Evolutionary conservation across 2,329 filamentous ascomycete genomes (phyloP).

Genomic region (Penicillium sp.): DNA sequence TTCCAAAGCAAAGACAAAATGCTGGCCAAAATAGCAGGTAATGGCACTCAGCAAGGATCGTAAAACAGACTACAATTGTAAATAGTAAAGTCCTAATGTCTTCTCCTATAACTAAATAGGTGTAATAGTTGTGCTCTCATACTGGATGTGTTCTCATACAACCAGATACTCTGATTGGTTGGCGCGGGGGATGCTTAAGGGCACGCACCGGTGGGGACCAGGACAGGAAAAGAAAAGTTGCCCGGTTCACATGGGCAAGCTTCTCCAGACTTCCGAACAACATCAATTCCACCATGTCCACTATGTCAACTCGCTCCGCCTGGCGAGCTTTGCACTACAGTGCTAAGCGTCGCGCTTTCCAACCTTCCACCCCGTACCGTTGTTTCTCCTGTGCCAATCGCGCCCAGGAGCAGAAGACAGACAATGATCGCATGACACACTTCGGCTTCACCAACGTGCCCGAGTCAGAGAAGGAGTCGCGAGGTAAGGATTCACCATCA

Average conservation of each 20-base stretch:
- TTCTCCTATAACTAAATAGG: not conserved
- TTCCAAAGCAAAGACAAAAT: not conserved
- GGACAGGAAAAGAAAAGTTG: slow-evolving; percentile 20
- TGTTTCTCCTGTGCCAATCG: slow-evolving; percentile 52
- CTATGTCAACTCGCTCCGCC: slow-evolving; percentile 35
- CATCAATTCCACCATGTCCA: slow-evolving; percentile 9
- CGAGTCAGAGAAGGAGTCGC: slow-evolving; percentile 71
- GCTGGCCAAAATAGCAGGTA: too few relatives aligned
- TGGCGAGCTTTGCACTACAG: slow-evolving; percentile 39
- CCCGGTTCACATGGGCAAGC: slow-evolving; percentile 3
- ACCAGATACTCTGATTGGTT: slow-evolving; percentile 14
- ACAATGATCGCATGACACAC: slow-evolving; percentile 67
- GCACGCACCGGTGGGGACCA: slow-evolving; percentile 13
- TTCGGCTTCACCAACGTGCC: slow-evolving; percentile 87
- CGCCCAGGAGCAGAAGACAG: slow-evolving; percentile 36
- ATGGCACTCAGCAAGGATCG: too few relatives aligned
- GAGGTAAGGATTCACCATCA: slow-evolving; percentile 45
- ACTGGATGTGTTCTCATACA: slow-evolving; percentile 7
- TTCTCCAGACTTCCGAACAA: not conserved
- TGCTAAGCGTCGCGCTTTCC: slow-evolving; percentile 29
- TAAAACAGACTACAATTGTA: not conserved
- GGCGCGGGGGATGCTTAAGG: not conserved
- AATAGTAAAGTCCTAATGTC: not conserved
- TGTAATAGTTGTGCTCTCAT: not conserved
- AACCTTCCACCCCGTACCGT: slow-evolving; percentile 39